Percentiles rank a stretch among this genome's conserved stretches.
These are phyloP conservation scores for Dothidotthia symphoricarpi DNA, from an alignment of 2,329 filamentous ascomycete genomes.

Conservation along the genomic window DNA sequence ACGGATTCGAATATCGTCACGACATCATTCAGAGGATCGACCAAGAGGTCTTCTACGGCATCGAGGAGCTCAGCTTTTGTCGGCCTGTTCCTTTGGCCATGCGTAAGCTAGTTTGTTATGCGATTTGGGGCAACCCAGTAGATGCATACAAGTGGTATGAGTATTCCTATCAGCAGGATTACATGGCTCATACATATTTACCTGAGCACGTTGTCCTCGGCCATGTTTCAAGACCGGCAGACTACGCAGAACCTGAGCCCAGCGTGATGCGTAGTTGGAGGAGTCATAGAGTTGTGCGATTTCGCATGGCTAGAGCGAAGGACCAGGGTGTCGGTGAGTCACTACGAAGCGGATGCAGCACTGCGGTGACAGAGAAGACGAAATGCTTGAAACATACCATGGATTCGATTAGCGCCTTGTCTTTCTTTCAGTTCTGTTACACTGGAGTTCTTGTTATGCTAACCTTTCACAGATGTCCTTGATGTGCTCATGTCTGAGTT, in stretches of 20 bases:
- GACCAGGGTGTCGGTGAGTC: conserved; percentile 26
- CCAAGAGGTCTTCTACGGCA: conserved; percentile 11
- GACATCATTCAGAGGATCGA: conserved; percentile 29
- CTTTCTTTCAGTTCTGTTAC: no score
- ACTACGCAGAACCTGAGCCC: conserved; percentile 14
- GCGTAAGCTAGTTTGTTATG: conserved; percentile 25
- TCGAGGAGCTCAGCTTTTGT: conserved; percentile 11
- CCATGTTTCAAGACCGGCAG: conserved; percentile 14
- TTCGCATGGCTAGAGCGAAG: conserved; percentile 26
- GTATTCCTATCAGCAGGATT: conserved; percentile 27
- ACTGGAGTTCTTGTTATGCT: no score
- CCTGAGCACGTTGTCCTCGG: conserved; percentile 28
- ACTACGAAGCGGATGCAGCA: no score
- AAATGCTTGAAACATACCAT: no score
- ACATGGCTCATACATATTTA: conserved; percentile 24
- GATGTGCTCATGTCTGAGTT: conserved; percentile 28
- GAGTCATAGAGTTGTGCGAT: conserved; percentile 16
- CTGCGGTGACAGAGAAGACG: no score
- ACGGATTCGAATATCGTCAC: conserved; percentile 21
- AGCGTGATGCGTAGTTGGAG: conserved; percentile 2
- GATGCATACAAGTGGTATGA: conserved; percentile 35
- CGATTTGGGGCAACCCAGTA: conserved; percentile 26
- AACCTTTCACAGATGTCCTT: conserved; percentile 21
- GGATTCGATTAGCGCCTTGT: no score
- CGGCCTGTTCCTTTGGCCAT: conserved; percentile 6